Base-by-base conservation (phyloP, 202 grass and related monocot genomes). In the Panicum hallii region DNA sequence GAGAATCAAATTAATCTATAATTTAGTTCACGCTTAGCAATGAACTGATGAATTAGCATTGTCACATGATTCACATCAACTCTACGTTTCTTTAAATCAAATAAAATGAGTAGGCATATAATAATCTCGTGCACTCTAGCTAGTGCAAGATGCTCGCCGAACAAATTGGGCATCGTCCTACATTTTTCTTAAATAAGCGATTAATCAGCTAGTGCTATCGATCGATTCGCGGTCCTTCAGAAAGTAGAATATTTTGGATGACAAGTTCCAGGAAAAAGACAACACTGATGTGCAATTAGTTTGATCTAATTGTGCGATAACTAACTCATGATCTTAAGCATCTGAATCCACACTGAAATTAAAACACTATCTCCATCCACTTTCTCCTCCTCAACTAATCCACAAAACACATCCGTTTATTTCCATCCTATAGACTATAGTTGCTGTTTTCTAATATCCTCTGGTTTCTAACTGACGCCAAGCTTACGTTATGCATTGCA, bases 31-130 rank as follows among this genome's bases (percentile, higher is more conserved):
- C 41, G 22, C 14, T 77, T 61, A 77, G 26, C 40, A 61, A 45
- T 3, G 38, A 77, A 61, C 36, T 77, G 40, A 63, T 63, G 56
- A 16, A 19, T 63, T 28, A 78, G 23, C 42, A 48, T 4, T 47
- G 42, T 78, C 75, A 85, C 74, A 85, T 70, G 74, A 78, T 77
- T 69, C 41, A 70, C 17, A 84, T 58, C 47, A 76, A 43, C 48
- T 7, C 22, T 45, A 14, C 45, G 11, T 55, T 81, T 73, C 54
- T 63, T 63, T 30, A 36, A 47, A 72, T 23, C 11, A 48, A 65
- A 61, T 42, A 46, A 62, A 73, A 7, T n/a, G 48, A 63, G 44
- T 13, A 52, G 28, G 15, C 5, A 28, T 83, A 83, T 74, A 74
- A 83, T 74, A 63, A 12, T 63, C 10, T 1, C 80, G 26, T 41